Evolutionary conservation across 805 yeast species (phyloP).

Genomic region (Yarrowia sp.): DNA sequence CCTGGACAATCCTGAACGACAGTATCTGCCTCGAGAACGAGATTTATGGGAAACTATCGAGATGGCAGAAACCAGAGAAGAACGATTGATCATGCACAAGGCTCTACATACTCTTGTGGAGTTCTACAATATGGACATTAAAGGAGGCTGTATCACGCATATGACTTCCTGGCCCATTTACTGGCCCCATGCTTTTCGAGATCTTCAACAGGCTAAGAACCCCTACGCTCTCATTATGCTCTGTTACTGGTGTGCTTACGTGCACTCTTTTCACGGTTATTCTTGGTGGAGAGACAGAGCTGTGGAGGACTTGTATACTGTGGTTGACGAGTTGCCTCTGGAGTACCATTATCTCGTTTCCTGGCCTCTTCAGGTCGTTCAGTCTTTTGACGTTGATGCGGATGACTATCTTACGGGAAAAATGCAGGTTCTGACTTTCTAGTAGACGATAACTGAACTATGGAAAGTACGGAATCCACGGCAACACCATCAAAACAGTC

Average conservation of each 20-base stretch:
- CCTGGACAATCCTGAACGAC: background rate
- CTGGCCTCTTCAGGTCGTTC: background rate
- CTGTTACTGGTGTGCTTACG: constrained; percentile 3
- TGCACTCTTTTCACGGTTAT: background rate
- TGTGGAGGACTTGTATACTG: background rate
- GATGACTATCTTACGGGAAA: background rate
- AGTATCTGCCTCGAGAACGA: background rate
- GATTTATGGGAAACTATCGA: background rate
- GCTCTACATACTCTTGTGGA: background rate
- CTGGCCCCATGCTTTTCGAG: background rate
- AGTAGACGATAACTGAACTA: too few species aligned
- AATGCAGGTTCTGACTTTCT: background rate
- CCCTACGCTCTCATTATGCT: background rate
- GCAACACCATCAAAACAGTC: too few species aligned
- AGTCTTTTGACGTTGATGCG: background rate
- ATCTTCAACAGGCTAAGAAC: background rate
- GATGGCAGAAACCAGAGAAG: background rate
- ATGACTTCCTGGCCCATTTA: constrained; percentile 1
- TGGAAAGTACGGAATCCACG: too few species aligned
- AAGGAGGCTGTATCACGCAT: background rate
- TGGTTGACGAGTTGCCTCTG: background rate
- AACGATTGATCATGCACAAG: background rate
- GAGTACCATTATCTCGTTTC: background rate
- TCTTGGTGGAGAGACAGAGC: constrained; percentile 18
- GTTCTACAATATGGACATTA: constrained; percentile 4